Conservation (phyloP, 2,329 filamentous ascomycete species). For the Scedosporium boydii region DNA sequence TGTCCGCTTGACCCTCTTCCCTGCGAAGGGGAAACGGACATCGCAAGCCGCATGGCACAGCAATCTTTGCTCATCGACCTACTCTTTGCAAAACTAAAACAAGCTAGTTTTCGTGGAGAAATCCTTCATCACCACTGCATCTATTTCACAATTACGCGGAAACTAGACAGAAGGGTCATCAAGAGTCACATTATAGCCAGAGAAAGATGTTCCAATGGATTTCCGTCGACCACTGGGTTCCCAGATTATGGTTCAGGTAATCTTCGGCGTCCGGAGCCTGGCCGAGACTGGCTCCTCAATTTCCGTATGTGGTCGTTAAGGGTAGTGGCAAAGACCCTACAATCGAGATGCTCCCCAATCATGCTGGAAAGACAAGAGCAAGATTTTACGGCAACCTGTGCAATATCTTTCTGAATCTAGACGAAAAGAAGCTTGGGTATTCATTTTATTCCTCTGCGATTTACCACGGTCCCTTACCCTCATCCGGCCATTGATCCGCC, state of each 20-base stretch:
- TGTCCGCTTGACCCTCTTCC: neutral
- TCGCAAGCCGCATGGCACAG: too few species aligned
- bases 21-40: neutral
- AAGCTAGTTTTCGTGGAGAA: too few species aligned
- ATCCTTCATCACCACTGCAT: neutral
- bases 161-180: neutral
- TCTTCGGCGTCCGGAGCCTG: neutral
- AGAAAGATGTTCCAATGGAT: neutral
- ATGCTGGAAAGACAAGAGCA: too few species aligned
- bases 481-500: slow-evolving; percentile 8
- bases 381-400: too few species aligned
- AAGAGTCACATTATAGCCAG: neutral
- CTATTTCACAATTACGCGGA: neutral
- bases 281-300: neutral
- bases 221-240: neutral
- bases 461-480: slow-evolving; percentile 7
- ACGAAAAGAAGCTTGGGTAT: neutral
- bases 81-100: too few species aligned
- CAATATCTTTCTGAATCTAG: neutral
- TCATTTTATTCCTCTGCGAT: neutral
- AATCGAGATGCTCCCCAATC: too few species aligned
- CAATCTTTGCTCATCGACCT: too few species aligned
- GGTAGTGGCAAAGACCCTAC: too few species aligned
- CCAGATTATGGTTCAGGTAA: neutral
- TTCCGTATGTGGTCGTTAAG: neutral